Base-by-base conservation (phyloP, 1,139 yeast species). In the Yamadazyma dushanensis region DNA sequence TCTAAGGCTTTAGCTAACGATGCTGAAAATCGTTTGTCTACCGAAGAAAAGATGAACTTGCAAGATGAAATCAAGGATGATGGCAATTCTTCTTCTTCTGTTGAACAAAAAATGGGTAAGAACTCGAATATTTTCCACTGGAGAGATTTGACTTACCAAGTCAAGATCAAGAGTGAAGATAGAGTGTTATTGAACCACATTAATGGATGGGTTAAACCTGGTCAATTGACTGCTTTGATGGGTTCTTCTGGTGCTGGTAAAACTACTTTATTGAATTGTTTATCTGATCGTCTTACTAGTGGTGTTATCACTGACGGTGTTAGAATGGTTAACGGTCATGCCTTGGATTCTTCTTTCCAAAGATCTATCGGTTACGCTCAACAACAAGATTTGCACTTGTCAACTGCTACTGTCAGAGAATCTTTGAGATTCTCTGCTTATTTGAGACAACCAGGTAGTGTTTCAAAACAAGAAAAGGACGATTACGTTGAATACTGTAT, bases 161-260 rank as follows among this genome's bases (percentile, higher is more conserved):
- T 73, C 34, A 62, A 61, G 5, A 58, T 59, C 39, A 63, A 63
- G 31, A 61, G 60, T 16, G 53, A 49, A 36, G 75, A 77, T 31
- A 64, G 81, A 56, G 65, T 66, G 46, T 57, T 78, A 32, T 59
- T 81, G 44, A 73, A 76, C 42, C 67, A 74, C 51, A 74, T 81
- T 34, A 78, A 76, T 44, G 88, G 87, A 27, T 81, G 66, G 64
- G 63, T 61, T 19, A 57, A 58, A 41, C 67, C 67, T 1, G 67
- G 67, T 29, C 61, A 65, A 43, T 64, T 66, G 37, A 53, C 67
- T 24, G 61, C 66, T 17, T 52, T 66, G 25, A 64, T 70, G 29
- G 73, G 73, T 29, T 54, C 57, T 23, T 63, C 67, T 43, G 73
- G 73, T 24, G 62, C 68, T 11, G 73, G 73, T 40, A 66, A 66